Evolutionary conservation across 345 rosid species (phyloP), one percentile per base, ranked within the genome.

Genomic region (Ailanthus altissimus): DNA sequence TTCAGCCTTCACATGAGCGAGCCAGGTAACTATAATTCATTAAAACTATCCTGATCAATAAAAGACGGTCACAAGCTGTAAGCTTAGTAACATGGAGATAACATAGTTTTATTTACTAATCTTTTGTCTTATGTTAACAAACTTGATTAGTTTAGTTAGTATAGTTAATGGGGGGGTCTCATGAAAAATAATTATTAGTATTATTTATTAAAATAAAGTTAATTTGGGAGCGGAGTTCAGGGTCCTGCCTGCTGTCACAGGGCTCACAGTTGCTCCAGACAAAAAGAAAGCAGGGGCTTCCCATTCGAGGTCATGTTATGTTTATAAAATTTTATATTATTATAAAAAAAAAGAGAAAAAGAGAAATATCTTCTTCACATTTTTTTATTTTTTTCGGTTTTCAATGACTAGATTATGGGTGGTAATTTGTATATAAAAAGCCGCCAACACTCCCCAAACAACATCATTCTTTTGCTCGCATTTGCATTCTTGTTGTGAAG

Each of bases 341-440:
- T 32, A 32, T 32, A 25, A 59, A 59, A 26, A 26, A 2, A 25
- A 0, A 59, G 1, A 25, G 3, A 58, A 3, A 26, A 20, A 13
- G 6, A 13, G n/a, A 54, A 20, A 54, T 20, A 50, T 18, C 26
- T n/a, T 56, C 20, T 56, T 21, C 25, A 56, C 26, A 56, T 16
- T 36, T 6, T 36, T 28, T 14, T 26, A 11, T 61, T 20, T 64
- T 18, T 38, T 65, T 15, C 12, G 16, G 20, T 16, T 62, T 32
- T 32, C 38, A 32, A 1, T 32, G 38, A 3, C 38, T 32, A 1
- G 1, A 28, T 47, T 51, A 21, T 7, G 50, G 42, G 11, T 53
- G 63, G 11, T 51, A 75, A 25, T 25, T 75, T 75, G 57, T 67
- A 62, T 78, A 78, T 78, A 78, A 63, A 72, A 78, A 1, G 77